Evolutionary conservation across 768 basidiomycete genomes (phyloP), one percentile per base, ranked within the genome.

Genomic region (Rhizopogon vinicolor): DNA sequence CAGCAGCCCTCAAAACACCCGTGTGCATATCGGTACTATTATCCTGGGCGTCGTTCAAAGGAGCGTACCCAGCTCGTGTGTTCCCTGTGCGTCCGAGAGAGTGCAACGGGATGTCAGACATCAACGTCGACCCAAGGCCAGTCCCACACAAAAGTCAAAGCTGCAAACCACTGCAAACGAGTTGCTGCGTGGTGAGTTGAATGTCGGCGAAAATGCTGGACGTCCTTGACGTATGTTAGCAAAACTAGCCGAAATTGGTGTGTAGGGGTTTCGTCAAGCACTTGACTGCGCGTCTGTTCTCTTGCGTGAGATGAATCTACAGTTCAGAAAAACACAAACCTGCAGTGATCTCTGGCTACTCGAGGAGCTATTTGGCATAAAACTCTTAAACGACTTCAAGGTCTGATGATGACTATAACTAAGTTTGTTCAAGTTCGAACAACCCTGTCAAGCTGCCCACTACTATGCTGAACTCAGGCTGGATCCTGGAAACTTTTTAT

Each of bases 101-200:
- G 62, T 75, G 81, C 53, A 89, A 73, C n/a, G 86, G 86, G 70
- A 88, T 89, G 74, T 87, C 86, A 69, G 85, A 80, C 84, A 85
- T 86, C 69, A 61, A 68, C 43, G 60, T 46, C 63, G 57, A 49
- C 48, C 48, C 48, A 9, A 49, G 48, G 48, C 48, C 48, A 49
- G 19, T 25, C 33, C 19, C 14, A 49, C 46, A 16, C 46, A 35
- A 49, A 35, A 37, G 19, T 49, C 35, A 14, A 37, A 6, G 48
- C 22, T 22, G 35, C 35, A 25, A 16, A 25, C 48, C 25, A 25
- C 25, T 25, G 25, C 25, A 14, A 25, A 25, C 19, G 16, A 25
- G 1, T 37, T 16, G 33, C 22, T 49, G 19, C 14, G 39, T 25
- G 25, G 3, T 5, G 25, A 40, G 16, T n/a, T n/a, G 14, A 18